phyloP scores from a whole-genome alignment of 768 basidiomycete species.

The Naganishia vishniacii region DNA sequence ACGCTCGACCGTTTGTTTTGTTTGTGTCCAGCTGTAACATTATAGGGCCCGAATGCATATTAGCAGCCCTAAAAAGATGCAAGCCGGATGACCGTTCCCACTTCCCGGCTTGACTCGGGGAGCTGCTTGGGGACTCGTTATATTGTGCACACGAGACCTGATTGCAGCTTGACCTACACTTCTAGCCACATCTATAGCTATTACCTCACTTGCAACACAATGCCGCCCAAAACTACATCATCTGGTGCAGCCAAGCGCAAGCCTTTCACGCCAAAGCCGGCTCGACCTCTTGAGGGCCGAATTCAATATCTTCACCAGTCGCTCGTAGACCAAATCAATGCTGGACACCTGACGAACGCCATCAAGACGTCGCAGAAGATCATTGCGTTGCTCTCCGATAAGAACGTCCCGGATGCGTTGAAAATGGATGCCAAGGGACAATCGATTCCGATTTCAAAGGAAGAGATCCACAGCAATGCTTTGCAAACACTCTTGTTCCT shows the following conservation, averaged over 20 bases:
- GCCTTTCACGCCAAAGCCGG: conserved; percentile 28
- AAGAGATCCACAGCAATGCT: conserved; percentile 48
- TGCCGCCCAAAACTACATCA: conserved; percentile 6
- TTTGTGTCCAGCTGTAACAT: too few species aligned
- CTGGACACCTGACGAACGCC: conserved; percentile 77
- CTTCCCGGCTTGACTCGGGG: too few species aligned
- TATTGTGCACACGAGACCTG: too few species aligned
- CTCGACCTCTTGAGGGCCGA: conserved; percentile 36
- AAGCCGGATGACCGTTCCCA: too few species aligned
- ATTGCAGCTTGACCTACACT: background rate
- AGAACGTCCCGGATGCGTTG: background rate
- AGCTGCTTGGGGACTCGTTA: too few species aligned
- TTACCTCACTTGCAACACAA: background rate
- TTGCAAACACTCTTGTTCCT: conserved; percentile 79
- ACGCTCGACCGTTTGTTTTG: too few species aligned
- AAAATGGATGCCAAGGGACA: conserved; percentile 6
- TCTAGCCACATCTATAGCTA: background rate
- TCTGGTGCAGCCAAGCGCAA: background rate
- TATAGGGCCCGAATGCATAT: too few species aligned
- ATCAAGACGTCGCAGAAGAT: conserved; percentile 90
- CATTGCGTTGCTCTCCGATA: background rate
- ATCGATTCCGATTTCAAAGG: conserved; percentile 54
- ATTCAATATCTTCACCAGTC: conserved; percentile 48
- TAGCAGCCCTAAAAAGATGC: too few species aligned
- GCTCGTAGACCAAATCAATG: conserved; percentile 79